Evolutionary conservation across 2,329 filamentous ascomycete genomes (phyloP), one percentile per base, ranked within the genome.

Genomic region (Fusarium tupiense): DNA sequence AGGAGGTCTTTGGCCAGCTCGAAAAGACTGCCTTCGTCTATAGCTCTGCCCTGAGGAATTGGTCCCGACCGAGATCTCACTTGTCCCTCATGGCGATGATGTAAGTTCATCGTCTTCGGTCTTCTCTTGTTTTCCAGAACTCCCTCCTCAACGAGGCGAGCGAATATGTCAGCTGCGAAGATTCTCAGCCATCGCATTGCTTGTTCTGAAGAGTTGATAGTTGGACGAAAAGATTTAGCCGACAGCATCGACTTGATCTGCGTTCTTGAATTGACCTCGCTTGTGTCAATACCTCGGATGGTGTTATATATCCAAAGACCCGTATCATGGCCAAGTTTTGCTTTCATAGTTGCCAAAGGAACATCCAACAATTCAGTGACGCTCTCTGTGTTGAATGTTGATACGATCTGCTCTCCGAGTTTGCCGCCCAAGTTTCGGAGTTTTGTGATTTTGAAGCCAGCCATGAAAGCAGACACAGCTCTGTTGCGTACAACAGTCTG

Each of bases 211-310:
- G 88, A 92, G 75, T 91, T 93, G 80, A 98, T 96, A 64, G 88
- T 91, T 0, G 96, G 96, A 33, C 94, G 89, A 79, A 99, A 99
- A 0, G 95, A 97, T 81, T 99, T 99, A 26, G 96, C 95, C 4
- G 95, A 98, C 20, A 98, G 87, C 95, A 99, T 98, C 22, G 93
- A 96, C 82, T 98, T 98, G 85, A 98, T 98, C 79, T 96, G 94
- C 3, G 95, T 98, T 59, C 96, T 88, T 35, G 94, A 90, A 79
- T 94, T 98, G 74, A 99, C 94, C 82, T 98, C 95, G 77, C 93
- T 96, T 57, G 87, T 86, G 81, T 99, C 96, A 69, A 95, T 90
- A 3, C 96, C 96, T 17, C 96, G 91, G 61, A 98, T 92, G 17
- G 92, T 93, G 62, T 92, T 91, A 83, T 97, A 92, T 17, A 98